Percentiles rank a stretch among this genome's conserved stretches.
These are phyloP conservation scores for Pelomyxa schiedti DNA, from an alignment of 78 protist genomes.

Conservation along the genomic window DNA sequence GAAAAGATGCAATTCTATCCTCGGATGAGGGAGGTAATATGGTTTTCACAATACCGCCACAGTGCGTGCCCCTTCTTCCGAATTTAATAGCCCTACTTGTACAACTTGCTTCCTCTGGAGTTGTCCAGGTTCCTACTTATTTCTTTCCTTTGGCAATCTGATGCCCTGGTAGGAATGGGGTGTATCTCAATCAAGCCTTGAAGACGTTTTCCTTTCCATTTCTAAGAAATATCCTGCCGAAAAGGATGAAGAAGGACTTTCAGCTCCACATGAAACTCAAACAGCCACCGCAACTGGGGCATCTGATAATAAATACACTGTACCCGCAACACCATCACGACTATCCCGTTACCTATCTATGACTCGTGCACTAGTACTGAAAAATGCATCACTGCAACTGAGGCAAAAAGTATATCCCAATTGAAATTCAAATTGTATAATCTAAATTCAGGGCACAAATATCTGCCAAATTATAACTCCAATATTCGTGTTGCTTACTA, in stretches of 20 bases:
- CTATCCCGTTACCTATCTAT: no score
- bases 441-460: constrained; percentile 12
- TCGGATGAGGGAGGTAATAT: neutral
- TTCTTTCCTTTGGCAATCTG: no score
- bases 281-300: no score
- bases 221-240: neutral
- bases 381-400: neutral
- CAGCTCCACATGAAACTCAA: no score
- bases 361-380: neutral
- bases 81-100: neutral
- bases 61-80: neutral
- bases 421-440: no score
- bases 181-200: neutral
- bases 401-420: no score
- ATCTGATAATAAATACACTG: no score
- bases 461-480: constrained; percentile 13
- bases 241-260: no score
- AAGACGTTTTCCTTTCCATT: constrained; percentile 2
- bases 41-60: neutral
- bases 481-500: neutral
- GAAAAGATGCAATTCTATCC: neutral
- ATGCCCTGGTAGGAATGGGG: constrained; percentile 1
- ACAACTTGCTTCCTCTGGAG: neutral
- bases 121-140: neutral
- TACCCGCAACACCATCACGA: no score